These are phyloP conservation scores for Narthecium ossifragum DNA, from an alignment of 106 monocot species.

Conservation along the genomic window DNA sequence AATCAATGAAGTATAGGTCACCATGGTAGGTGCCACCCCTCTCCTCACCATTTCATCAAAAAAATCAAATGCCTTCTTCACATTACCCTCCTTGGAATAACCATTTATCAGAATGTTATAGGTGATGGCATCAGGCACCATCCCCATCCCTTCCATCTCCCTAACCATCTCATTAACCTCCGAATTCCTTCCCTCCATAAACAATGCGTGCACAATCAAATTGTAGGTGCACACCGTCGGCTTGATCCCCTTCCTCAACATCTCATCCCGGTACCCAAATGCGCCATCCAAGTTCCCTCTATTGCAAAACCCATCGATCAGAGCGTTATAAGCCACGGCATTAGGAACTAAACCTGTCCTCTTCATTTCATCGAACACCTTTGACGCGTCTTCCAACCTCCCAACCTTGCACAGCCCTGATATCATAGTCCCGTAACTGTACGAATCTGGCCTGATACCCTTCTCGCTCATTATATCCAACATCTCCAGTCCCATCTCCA, in stretches of 20 bases:
- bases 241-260: conserved; percentile 45
- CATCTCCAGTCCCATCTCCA: conserved; percentile 41
- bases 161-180: conserved; percentile 40
- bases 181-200: conserved; percentile 49
- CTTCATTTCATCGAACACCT: conserved; percentile 54
- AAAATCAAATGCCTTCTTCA: conserved; percentile 52
- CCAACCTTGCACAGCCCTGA: conserved; percentile 54
- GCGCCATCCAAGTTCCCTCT: conserved; percentile 44
- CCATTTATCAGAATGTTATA: conserved; percentile 88
- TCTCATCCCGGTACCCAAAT: conserved; percentile 45
- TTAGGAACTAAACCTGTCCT: conserved; percentile 21
- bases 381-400: conserved; percentile 47
- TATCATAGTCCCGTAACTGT: conserved; percentile 61
- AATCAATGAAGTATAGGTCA: conserved; percentile 77
- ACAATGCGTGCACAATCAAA: conserved; percentile 54
- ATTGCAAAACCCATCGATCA: conserved; percentile 67
- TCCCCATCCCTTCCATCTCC: conserved; percentile 52
- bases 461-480: conserved; percentile 40
- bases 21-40: conserved; percentile 42
- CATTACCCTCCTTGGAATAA: conserved; percentile 50
- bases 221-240: conserved; percentile 53
- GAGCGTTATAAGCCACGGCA: conserved; percentile 45
- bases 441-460: conserved; percentile 48
- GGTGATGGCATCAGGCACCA: conserved; percentile 53
- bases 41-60: conserved; percentile 55